phyloP scores from a whole-genome alignment of 2,329 filamentous ascomycete genomes.

The Neofusicoccum sp. region DNA sequence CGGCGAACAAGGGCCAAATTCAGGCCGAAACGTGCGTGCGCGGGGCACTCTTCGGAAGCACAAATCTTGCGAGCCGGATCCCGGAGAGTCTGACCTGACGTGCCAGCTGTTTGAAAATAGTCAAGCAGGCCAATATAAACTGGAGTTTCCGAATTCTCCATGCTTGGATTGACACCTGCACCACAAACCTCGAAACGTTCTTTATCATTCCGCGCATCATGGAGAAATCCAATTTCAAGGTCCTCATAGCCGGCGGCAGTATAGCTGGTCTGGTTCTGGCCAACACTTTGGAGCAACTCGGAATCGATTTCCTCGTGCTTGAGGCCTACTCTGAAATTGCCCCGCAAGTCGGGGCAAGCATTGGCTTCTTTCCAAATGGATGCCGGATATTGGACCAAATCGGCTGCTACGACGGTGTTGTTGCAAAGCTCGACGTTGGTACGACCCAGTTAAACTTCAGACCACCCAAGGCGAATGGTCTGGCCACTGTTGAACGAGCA shows the following conservation, averaged over 20 bases:
- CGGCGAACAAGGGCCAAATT: no score
- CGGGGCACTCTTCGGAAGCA: no score
- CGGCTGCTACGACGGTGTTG: slow-evolving; percentile 7
- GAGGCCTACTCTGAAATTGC: slow-evolving; percentile 26
- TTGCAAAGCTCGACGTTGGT: neutral
- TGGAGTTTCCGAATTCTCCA: no score
- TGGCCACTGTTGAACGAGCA: neutral
- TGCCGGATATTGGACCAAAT: slow-evolving; percentile 21
- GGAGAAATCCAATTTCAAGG: neutral
- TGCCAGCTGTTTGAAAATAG: no score
- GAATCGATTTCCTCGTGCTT: slow-evolving; percentile 23
- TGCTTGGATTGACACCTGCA: no score
- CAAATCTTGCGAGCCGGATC: no score
- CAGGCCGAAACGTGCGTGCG: no score
- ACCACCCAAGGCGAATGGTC: neutral
- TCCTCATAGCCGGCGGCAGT: slow-evolving; percentile 16
- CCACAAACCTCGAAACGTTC: no score
- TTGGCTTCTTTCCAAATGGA: slow-evolving; percentile 25
- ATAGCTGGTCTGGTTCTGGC: slow-evolving; percentile 12
- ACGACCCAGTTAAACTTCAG: neutral
- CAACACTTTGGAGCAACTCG: neutral
- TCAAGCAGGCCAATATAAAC: no score
- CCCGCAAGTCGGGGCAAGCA: slow-evolving; percentile 28
- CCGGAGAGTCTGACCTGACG: no score
- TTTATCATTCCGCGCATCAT: neutral